These are phyloP conservation scores for Xerocomus potaroensis DNA, from an alignment of 768 basidiomycete genomes.

Conservation along the genomic window DNA sequence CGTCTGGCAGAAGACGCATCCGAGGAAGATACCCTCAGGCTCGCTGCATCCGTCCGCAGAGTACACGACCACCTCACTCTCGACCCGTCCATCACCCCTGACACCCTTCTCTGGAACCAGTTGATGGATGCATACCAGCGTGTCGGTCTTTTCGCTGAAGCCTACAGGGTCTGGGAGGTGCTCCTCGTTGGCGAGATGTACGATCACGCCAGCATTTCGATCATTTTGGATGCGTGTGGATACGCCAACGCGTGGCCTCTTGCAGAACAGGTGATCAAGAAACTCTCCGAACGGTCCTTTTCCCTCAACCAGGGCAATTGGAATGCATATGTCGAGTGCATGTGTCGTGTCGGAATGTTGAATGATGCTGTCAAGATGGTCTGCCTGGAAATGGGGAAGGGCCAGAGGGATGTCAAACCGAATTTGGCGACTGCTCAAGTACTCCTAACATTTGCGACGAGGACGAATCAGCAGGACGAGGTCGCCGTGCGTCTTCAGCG, in stretches of 20 bases:
- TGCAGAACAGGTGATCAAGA: slow-evolving; percentile 52
- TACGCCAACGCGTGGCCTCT: slow-evolving; percentile 47
- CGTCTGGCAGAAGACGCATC: slow-evolving; percentile 35
- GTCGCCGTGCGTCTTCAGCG: slow-evolving; percentile 44
- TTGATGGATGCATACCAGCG: slow-evolving; percentile 88
- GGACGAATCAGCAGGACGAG: slow-evolving; percentile 38
- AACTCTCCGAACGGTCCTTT: slow-evolving; percentile 47
- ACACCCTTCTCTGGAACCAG: slow-evolving; percentile 69
- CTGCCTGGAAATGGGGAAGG: slow-evolving; percentile 59
- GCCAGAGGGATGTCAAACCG: slow-evolving; percentile 41
- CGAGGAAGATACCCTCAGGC: slow-evolving; percentile 24
- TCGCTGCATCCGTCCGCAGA: slow-evolving; percentile 52
- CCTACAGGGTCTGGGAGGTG: slow-evolving; percentile 77
- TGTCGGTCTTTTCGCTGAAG: slow-evolving; percentile 65
- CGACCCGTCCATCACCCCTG: slow-evolving; percentile 71
- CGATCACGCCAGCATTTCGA: slow-evolving; percentile 65
- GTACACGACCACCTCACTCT: slow-evolving; percentile 76
- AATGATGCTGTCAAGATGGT: slow-evolving; percentile 64
- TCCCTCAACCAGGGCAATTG: slow-evolving; percentile 63
- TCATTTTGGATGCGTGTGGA: slow-evolving; percentile 84
- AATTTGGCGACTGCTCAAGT: slow-evolving; percentile 48
- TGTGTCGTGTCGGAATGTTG: slow-evolving; percentile 66
- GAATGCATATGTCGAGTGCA: slow-evolving; percentile 80
- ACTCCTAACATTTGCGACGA: slow-evolving; percentile 51
- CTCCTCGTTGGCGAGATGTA: slow-evolving; percentile 56